Percentiles rank a stretch among this genome's conserved stretches.
Evolutionary conservation across 352 stramenopile genomes (phyloP).

Genomic region (Peronospora tabacina): DNA sequence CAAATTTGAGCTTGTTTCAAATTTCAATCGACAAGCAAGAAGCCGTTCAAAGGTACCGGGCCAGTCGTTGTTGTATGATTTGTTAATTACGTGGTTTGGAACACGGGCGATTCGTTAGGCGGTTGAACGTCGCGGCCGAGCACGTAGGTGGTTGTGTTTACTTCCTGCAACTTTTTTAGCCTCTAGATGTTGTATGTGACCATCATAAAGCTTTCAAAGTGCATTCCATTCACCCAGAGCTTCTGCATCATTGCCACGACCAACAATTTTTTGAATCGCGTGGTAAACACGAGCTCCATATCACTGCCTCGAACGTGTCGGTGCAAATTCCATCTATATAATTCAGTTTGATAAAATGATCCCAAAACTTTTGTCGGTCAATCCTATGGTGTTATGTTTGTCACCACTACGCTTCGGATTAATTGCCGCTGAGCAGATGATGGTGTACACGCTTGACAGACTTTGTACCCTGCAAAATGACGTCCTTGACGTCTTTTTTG

Average conservation of each 20-base stretch:
- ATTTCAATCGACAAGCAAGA: slow-evolving; percentile 8
- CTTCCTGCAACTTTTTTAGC: slow-evolving; percentile 42
- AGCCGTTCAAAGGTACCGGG: slow-evolving; percentile 10
- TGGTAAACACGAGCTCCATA: slow-evolving; percentile 45
- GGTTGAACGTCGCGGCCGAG: slow-evolving; percentile 41
- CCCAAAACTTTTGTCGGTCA: slow-evolving; percentile 5
- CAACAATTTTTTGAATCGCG: slow-evolving; percentile 30
- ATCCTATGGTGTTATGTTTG: slow-evolving; percentile 9
- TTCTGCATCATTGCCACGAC: slow-evolving; percentile 39
- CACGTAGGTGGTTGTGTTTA: slow-evolving; percentile 34
- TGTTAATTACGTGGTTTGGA: slow-evolving; percentile 41
- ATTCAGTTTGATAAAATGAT: slow-evolving; percentile 21
- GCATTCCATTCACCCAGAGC: slow-evolving; percentile 36
- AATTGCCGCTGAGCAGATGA: slow-evolving; percentile 13
- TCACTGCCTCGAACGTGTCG: slow-evolving; percentile 32
- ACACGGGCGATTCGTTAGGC: slow-evolving; percentile 32
- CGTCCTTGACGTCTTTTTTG: too few relatives aligned
- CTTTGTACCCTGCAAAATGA: slow-evolving; percentile 30
- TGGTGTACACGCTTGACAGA: slow-evolving; percentile 29
- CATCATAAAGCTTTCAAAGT: slow-evolving; percentile 31
- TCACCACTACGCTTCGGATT: neutral
- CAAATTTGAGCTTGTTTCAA: slow-evolving; percentile 5
- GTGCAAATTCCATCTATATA: slow-evolving; percentile 41
- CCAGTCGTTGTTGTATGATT: slow-evolving; percentile 33
- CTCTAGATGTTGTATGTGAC: slow-evolving; percentile 43